Percentiles rank a stretch among this genome's conserved stretches.
Evolutionary conservation across 345 rosid species (phyloP).

Genomic region (Eutrema heterophyllum): DNA sequence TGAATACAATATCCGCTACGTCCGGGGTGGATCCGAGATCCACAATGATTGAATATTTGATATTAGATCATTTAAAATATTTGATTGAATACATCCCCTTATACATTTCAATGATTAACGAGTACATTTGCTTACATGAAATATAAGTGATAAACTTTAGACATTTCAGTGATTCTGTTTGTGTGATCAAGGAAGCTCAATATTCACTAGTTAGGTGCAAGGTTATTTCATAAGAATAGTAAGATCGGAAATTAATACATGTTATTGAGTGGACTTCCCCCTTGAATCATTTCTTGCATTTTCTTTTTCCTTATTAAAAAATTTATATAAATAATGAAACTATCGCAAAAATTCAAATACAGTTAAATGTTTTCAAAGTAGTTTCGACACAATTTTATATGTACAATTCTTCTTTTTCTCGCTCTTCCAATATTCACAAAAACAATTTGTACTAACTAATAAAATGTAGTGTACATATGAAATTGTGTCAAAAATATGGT

Average conservation of each 20-base stretch:
- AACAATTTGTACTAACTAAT: not conserved
- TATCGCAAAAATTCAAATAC: not conserved
- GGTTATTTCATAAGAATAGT: conserved; percentile 25
- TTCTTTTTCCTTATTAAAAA: not conserved
- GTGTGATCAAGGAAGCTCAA: conserved; percentile 10
- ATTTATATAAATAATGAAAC: not conserved
- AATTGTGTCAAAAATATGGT: not conserved
- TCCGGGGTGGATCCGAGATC: too few relatives aligned
- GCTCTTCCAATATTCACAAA: not conserved
- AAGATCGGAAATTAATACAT: conserved; percentile 16
- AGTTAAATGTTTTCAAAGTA: not conserved
- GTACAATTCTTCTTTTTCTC: not conserved
- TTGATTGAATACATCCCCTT: too few relatives aligned
- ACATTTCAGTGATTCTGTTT: not conserved
- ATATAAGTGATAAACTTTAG: not conserved
- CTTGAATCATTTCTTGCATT: not conserved
- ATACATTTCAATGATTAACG: too few relatives aligned
- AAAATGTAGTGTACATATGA: not conserved
- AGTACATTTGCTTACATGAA: not conserved
- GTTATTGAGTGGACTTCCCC: conserved; percentile 11
- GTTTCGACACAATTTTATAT: not conserved
- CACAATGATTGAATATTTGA: too few relatives aligned
- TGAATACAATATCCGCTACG: too few relatives aligned
- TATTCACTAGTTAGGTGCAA: conserved; percentile 23
- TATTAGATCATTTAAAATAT: too few relatives aligned